Base-by-base conservation (phyloP, 257 asterid genomes). In the Buddleja alternifolia region DNA sequence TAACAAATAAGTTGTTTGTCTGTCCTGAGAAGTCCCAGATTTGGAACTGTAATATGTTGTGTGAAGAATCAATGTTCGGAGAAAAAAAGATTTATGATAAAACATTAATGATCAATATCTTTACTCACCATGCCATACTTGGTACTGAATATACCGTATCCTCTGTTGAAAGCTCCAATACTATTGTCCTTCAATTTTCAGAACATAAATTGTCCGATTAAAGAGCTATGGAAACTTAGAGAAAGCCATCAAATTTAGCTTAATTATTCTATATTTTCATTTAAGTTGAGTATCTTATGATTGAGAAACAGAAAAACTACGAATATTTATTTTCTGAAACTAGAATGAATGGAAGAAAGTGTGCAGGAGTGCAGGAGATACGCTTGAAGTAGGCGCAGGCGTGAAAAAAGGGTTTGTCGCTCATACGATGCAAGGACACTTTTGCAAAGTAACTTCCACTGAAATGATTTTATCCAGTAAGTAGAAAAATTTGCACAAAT, bases 21-120 rank as follows among this genome's bases (percentile, higher is more conserved):
- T 81, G 85, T 53, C 89, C 84, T 24, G 95, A 88, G 78, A 85
- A 87, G 80, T 90, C 97, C 93, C 91, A 85, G 69, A 90, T 73
- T 67, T 74, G 84, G 66, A 87, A 74, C 97, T 90, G 88, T 72
- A 67, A 51, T 72, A 75, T 63, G 69, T 47, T 44, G 39, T 65
- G 50, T 32, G 63, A 70, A 56, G 58, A 39, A 59, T 59, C 62
- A 54, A 64, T 51, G 58, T 57, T 70, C 55, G 66, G 67, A 66
- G 69, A 42, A 48, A 21, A 63, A 61, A 40, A 36, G 66, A 66
- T 60, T 70, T 36, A n/a, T 56, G 39, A 71, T 47, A 34, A 73
- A 60, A 66, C 68, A 52, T 19, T 17, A 71, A 34, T 34, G 53
- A 48, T 12, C 34, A 50, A 40, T 8, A 32, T 45, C 16, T 66